Evolutionary conservation across 2,329 filamentous ascomycete species (phyloP).

Genomic region (Penicillium frequentans): DNA sequence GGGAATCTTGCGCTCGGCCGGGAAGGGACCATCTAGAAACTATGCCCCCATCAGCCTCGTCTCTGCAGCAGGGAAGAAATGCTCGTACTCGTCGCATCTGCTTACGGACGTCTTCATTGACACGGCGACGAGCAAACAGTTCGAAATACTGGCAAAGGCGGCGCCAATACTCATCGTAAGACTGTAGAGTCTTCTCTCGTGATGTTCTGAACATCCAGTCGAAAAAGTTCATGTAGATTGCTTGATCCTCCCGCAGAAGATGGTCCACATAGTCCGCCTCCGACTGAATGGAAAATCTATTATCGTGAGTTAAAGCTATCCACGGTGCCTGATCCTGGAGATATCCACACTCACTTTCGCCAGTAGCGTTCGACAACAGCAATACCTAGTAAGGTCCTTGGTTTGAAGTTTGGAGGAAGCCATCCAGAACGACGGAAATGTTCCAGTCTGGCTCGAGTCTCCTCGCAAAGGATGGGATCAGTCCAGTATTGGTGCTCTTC

Average conservation of each 20-base stretch:
- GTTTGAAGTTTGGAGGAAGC: too few species aligned
- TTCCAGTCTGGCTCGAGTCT: constrained; percentile 25
- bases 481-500: constrained; percentile 8
- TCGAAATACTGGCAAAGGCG: constrained; percentile 24
- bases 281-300: constrained; percentile 27
- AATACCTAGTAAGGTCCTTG: too few species aligned
- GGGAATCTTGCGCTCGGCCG: constrained; percentile 16
- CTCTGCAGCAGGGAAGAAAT: neutral
- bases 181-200: constrained; percentile 22
- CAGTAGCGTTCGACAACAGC: too few species aligned
- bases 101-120: constrained; percentile 19
- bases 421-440: constrained; percentile 11
- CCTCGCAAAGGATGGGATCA: constrained; percentile 26
- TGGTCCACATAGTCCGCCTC: constrained; percentile 24
- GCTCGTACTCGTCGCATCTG: constrained; percentile 25
- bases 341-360: too few species aligned
- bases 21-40: constrained; percentile 7
- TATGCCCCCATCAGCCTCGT: constrained; percentile 10
- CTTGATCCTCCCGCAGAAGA: constrained; percentile 23
- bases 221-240: constrained; percentile 30
- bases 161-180: constrained; percentile 26
- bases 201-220: constrained; percentile 27
- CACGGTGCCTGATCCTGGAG: too few species aligned
- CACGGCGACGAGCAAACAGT: constrained; percentile 20
- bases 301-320: neutral